These are phyloP conservation scores for Barnettozyma salicaria DNA, from an alignment of 805 yeast genomes.

Conservation along the genomic window DNA sequence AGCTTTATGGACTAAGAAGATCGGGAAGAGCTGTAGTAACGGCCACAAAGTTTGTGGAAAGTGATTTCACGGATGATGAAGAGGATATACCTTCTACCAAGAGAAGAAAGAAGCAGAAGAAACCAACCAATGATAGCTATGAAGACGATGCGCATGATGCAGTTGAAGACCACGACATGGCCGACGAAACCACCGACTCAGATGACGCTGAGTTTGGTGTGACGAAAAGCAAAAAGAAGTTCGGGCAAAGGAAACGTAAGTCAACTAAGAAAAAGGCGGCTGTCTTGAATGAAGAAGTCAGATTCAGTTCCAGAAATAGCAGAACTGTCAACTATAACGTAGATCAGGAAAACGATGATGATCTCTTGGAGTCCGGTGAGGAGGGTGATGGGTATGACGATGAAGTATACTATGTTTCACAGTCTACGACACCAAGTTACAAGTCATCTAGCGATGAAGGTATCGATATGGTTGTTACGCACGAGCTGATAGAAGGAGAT, in stretches of 20 bases:
- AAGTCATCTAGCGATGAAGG: slow-evolving; percentile 25
- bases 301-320: slow-evolving; percentile 69
- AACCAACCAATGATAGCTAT: slow-evolving; percentile 10
- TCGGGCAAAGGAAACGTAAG: slow-evolving; percentile 21
- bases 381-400: slow-evolving; percentile 28
- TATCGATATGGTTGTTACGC: slow-evolving; percentile 50
- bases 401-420: slow-evolving; percentile 19
- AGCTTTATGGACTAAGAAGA: slow-evolving; percentile 76
- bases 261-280: slow-evolving; percentile 15
- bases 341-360: slow-evolving; percentile 51
- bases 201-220: slow-evolving; percentile 36
- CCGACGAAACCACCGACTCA: slow-evolving; percentile 26
- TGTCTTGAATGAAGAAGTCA: slow-evolving; percentile 42
- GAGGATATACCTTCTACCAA: slow-evolving; percentile 22
- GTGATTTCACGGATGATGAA: slow-evolving; percentile 21
- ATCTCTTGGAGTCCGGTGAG: slow-evolving; percentile 31
- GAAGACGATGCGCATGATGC: too few species aligned
- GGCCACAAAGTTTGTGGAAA: slow-evolving; percentile 18
- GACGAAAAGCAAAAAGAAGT: slow-evolving; percentile 22
- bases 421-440: slow-evolving; percentile 22
- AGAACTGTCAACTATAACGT: slow-evolving; percentile 70
- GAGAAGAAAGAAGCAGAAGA: slow-evolving; percentile 28
- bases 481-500: slow-evolving; percentile 36
- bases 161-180: slow-evolving; percentile 27
- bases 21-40: slow-evolving; percentile 38